phyloP scores from a whole-genome alignment of 2,329 filamentous ascomycete species.

The Claviceps africana region DNA sequence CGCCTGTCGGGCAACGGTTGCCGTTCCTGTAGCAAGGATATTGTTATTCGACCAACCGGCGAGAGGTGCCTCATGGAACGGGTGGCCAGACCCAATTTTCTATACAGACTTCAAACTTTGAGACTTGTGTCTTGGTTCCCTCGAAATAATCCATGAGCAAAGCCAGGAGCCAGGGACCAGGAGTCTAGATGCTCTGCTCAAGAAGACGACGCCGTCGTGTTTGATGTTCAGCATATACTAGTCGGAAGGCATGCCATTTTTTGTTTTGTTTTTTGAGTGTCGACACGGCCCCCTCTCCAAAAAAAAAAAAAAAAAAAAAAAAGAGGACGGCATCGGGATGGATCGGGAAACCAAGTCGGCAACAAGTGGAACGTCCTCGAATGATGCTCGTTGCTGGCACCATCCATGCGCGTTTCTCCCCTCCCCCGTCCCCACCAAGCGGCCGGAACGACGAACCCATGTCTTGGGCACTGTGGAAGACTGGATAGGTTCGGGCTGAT shows the following conservation, averaged over 20 bases:
- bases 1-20: background rate
- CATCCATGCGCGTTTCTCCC: background rate
- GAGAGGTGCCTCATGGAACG: background rate
- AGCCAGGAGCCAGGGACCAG: background rate
- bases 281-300: background rate
- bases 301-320: too few species aligned
- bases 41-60: constrained; percentile 3
- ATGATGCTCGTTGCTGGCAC: background rate
- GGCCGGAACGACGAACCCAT: background rate
- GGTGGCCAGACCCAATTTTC: background rate
- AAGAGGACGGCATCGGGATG: background rate
- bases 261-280: background rate
- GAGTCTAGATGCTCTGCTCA: background rate
- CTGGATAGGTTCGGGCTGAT: background rate
- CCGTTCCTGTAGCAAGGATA: constrained; percentile 4
- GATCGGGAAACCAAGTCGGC: background rate
- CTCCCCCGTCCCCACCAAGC: constrained; percentile 2
- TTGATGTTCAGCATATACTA: background rate
- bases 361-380: background rate
- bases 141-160: background rate
- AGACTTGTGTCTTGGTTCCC: background rate
- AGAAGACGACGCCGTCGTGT: background rate
- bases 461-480: background rate
- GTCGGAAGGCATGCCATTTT: background rate
- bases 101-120: background rate